Percentiles rank a stretch among this genome's conserved stretches.
phyloP scores from a whole-genome alignment of 2,329 filamentous ascomycete species.

The Amauroascus niger region DNA sequence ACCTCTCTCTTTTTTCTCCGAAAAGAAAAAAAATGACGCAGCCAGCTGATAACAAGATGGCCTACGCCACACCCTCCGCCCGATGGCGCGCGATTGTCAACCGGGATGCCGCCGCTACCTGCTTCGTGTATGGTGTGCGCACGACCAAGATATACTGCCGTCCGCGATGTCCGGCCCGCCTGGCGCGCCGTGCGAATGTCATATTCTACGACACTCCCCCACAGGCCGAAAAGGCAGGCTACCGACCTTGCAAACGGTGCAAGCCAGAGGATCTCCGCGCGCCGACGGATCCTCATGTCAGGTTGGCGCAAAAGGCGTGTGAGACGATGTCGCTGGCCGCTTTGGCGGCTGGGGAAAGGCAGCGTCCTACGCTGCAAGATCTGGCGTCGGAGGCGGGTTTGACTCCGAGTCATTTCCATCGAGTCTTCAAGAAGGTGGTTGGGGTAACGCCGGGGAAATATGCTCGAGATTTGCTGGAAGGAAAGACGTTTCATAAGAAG shows the following conservation, averaged over 20 bases:
- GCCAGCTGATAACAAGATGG: conserved; percentile 9
- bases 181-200: conserved; percentile 49
- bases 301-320: conserved; percentile 27
- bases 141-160: conserved; percentile 50
- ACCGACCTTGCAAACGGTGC: conserved; percentile 49
- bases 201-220: conserved; percentile 42
- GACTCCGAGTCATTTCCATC: conserved; percentile 46
- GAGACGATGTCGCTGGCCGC: conserved; percentile 24
- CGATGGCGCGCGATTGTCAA: conserved; percentile 39
- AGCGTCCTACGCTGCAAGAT: conserved; percentile 35
- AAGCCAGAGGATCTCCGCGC: conserved; percentile 34
- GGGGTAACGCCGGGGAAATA: conserved; percentile 43
- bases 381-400: conserved; percentile 41
- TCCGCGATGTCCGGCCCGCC: conserved; percentile 47
- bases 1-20: not conserved
- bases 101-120: conserved; percentile 37
- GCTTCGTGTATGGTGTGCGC: conserved; percentile 49
- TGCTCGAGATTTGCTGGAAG: conserved; percentile 17
- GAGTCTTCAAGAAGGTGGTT: conserved; percentile 45
- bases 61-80: conserved; percentile 29
- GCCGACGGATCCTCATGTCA: conserved; percentile 26
- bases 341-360: conserved; percentile 18
- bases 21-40: conserved; percentile 10
- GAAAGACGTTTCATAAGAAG: conserved; percentile 17
- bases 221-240: conserved; percentile 43